Percentiles rank a stretch among this genome's conserved stretches.
Evolutionary conservation across 2,329 filamentous ascomycete species (phyloP).

Genomic region (Chrysoporthe cubensis): DNA sequence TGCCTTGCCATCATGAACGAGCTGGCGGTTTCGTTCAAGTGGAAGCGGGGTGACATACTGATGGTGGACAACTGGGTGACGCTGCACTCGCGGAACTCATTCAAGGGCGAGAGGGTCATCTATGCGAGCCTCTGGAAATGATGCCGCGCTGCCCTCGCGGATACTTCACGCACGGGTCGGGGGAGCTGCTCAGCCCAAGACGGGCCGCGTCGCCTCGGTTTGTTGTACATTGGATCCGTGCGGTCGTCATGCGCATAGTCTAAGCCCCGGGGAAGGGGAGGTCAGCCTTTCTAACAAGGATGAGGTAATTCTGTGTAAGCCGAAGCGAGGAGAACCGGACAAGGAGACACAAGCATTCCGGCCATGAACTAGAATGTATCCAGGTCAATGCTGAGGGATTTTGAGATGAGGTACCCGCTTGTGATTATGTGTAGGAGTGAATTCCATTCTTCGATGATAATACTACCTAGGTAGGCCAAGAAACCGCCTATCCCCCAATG

Average conservation of each 20-base stretch:
- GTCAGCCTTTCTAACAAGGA: background rate
- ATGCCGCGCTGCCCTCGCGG: background rate
- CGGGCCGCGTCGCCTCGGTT: too few relatives aligned
- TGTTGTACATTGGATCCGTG: background rate
- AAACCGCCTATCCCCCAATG: too few relatives aligned
- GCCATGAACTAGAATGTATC: too few relatives aligned
- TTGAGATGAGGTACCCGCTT: too few relatives aligned
- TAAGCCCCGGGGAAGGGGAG: background rate
- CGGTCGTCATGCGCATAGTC: background rate
- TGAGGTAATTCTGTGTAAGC: too few relatives aligned
- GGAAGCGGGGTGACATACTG: slow-evolving; percentile 24
- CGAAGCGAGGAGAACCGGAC: too few relatives aligned
- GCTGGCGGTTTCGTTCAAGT: slow-evolving; percentile 24
- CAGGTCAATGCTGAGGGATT: too few relatives aligned
- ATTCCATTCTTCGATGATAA: too few relatives aligned
- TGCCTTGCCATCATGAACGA: slow-evolving; percentile 27
- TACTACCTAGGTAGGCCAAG: too few relatives aligned
- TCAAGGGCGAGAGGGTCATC: slow-evolving; percentile 22
- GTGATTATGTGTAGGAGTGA: too few relatives aligned
- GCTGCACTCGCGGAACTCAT: slow-evolving; percentile 26
- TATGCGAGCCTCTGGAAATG: slow-evolving; percentile 29
- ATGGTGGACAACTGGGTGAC: slow-evolving; percentile 26
- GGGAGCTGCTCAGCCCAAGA: too few relatives aligned
- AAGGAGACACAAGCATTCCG: too few relatives aligned
- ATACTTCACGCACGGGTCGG: background rate